Conservation (phyloP, 805 yeast species). For the Hanseniaspora lindneri region DNA sequence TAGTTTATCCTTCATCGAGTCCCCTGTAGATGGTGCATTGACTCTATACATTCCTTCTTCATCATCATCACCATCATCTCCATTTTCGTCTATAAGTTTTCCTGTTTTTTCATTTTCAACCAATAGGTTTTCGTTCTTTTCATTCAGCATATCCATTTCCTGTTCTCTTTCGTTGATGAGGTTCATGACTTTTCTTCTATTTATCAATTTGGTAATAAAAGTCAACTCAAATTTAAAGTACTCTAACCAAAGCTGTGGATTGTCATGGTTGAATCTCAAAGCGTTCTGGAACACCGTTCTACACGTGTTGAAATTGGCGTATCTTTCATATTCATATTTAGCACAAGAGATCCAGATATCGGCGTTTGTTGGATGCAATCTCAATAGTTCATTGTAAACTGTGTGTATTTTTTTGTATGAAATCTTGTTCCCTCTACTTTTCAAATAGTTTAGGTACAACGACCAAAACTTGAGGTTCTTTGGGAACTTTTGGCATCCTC, state of each 20-base stretch:
- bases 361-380: conserved; percentile 80
- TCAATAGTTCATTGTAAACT: conserved; percentile 64
- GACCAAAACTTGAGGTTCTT: conserved; percentile 70
- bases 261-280: conserved; percentile 69
- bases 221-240: conserved; percentile 81
- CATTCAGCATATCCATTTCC: conserved; percentile 35
- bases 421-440: conserved; percentile 38
- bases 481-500: conserved; percentile 73
- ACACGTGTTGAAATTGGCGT: conserved; percentile 81
- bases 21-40: conserved; percentile 40
- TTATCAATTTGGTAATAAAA: conserved; percentile 69
- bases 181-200: conserved; percentile 73
- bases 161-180: conserved; percentile 65
- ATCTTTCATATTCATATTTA: conserved; percentile 78
- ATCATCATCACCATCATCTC: conserved; percentile 26
- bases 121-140: conserved; percentile 24
- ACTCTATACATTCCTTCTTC: conserved; percentile 30
- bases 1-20: conserved; percentile 49
- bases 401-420: conserved; percentile 62
- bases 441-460: conserved; percentile 56
- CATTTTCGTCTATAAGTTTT: conserved; percentile 21
- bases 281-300: conserved; percentile 76
- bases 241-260: conserved; percentile 62
- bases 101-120: conserved; percentile 21
- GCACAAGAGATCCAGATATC: conserved; percentile 93